These are phyloP conservation scores for Zarea fungicola DNA, from an alignment of 2,329 filamentous ascomycete species.

Conservation along the genomic window DNA sequence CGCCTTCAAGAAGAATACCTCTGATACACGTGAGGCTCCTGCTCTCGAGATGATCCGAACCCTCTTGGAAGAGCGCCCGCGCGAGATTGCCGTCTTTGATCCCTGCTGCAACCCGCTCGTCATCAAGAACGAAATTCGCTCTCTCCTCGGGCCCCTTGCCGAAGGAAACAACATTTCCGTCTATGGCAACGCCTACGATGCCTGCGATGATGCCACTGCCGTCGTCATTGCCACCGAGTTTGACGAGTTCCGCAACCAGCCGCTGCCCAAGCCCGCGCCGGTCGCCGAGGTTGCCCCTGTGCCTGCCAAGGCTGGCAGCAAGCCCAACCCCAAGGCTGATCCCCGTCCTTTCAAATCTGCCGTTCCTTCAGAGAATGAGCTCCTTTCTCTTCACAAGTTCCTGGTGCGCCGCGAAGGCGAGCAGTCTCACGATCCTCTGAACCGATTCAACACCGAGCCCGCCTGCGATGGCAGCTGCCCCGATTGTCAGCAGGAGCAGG, in stretches of 20 bases:
- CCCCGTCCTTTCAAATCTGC: constrained; percentile 39
- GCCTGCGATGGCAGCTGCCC: constrained; percentile 41
- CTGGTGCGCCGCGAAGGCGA: constrained; percentile 31
- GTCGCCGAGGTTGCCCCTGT: constrained; percentile 13
- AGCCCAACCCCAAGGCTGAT: constrained; percentile 37
- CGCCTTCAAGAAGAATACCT: constrained; percentile 76
- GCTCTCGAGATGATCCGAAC: constrained; percentile 63
- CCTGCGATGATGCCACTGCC: constrained; percentile 44
- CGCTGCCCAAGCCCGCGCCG: constrained; percentile 23
- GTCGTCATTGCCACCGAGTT: constrained; percentile 52
- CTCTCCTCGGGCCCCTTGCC: constrained; percentile 33
- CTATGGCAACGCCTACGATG: constrained; percentile 44
- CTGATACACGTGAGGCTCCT: constrained; percentile 67
- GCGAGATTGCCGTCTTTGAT: constrained; percentile 64
- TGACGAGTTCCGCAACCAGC: constrained; percentile 47
- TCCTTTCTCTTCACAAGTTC: constrained; percentile 44
- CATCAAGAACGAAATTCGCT: constrained; percentile 45
- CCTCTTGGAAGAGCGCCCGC: constrained; percentile 58
- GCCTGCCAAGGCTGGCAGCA: constrained; percentile 25
- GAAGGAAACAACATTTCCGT: constrained; percentile 42
- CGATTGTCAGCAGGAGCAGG: constrained; percentile 41
- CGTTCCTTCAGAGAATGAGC: constrained; percentile 38
- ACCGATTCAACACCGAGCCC: constrained; percentile 40
- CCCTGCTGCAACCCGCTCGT: constrained; percentile 52
- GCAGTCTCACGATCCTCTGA: constrained; percentile 38